Base-by-base conservation (phyloP, 176 grass and related monocot genomes). In the Thalia dealbata region DNA sequence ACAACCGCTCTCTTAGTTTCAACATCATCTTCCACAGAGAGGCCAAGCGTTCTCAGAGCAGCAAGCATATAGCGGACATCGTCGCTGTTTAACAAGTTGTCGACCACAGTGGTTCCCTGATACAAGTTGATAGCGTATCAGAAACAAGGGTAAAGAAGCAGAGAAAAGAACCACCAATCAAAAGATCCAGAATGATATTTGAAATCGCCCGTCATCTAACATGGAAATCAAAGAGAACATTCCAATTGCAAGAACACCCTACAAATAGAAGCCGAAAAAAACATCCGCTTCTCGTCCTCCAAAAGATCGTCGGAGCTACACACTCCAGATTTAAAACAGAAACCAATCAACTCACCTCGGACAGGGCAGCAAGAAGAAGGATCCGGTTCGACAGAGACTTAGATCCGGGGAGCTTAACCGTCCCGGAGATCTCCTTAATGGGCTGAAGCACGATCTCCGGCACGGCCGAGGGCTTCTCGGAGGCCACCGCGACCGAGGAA, bases 321-420 rank as follows among this genome's bases (percentile, higher is more conserved):
- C 41, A 0, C 3, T 7, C 26, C 27, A n/a, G n/a, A n/a, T n/a
- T n/a, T n/a, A n/a, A n/a, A n/a, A n/a, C n/a, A n/a, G n/a, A 24
- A 60, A 41, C 64, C 4, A 81, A 82, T 60, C 27, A 19, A 3
- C 68, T 93, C 52, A 99, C 95, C 95, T 93, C 90, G 22, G 95
- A 88, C 6, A 93, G 79, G 10, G 95, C 95, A 16, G 90, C 82
- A 44, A 99, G 90, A 1, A 99, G 95, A 44, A 99, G 95, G 84
- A 90, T 99, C 80, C 95, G 83, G 85, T 99, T 99, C 61, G 95
- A 99, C 8, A 99, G 85, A 16, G 95, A 99, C 82, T 99, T 99
- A 72, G 95, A 99, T 2, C 95, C 95, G 0, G 95, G 95, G 73
- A 99, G 82, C 62, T 88, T 85, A 5, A 99, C 86, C 51, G 83